Conservation (phyloP, 495 filamentous ascomycete species). For the Rusavskia elegans region DNA sequence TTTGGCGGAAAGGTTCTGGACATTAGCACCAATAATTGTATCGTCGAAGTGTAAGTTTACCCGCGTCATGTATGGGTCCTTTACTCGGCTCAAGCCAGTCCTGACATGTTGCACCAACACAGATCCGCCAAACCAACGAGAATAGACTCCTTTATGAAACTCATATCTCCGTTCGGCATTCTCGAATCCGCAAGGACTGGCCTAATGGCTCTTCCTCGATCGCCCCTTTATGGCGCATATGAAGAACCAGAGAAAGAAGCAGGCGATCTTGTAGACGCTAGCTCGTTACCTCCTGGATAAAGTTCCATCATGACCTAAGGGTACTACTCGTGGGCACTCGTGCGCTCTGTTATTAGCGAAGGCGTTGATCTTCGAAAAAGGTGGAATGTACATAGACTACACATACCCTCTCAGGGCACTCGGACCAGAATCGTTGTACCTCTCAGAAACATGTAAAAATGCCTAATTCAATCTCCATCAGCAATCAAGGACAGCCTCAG, state of each 20-base stretch:
- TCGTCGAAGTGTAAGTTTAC: slow-evolving; percentile 77
- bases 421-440: too few species aligned
- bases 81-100: neutral
- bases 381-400: neutral
- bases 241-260: slow-evolving; percentile 72
- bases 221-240: slow-evolving; percentile 59
- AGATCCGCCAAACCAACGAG: slow-evolving; percentile 84
- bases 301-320: neutral
- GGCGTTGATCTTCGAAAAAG: neutral
- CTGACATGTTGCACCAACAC: neutral
- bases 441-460: too few species aligned
- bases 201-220: slow-evolving; percentile 90
- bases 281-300: slow-evolving; percentile 86
- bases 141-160: slow-evolving; percentile 95
- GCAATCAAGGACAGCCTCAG: too few species aligned
- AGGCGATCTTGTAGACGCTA: slow-evolving; percentile 80
- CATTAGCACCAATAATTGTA: slow-evolving; percentile 95
- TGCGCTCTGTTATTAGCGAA: neutral
- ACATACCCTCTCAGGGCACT: neutral
- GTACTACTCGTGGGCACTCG: neutral
- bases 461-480: too few species aligned
- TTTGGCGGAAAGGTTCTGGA: slow-evolving; percentile 95
- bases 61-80: neutral
- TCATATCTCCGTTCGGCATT: slow-evolving; percentile 90
- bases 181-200: slow-evolving; percentile 87